Evolutionary conservation across 805 yeast genomes (phyloP).

Genomic region (Nakazawaea wyomingensis): DNA sequence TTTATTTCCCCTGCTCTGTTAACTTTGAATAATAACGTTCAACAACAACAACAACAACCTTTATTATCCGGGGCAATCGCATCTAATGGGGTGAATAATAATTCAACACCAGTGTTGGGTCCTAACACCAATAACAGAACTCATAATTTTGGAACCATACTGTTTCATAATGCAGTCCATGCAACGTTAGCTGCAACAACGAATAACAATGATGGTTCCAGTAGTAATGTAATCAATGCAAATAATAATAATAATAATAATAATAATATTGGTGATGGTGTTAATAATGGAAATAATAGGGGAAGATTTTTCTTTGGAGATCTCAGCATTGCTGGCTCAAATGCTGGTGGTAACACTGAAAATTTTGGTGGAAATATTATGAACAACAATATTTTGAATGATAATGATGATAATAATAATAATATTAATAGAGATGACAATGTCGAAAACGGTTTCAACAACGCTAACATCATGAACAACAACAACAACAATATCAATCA

Average conservation of each 20-base stretch:
- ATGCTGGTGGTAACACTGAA: not conserved
- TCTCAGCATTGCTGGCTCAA: not conserved
- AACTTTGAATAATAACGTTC: not conserved
- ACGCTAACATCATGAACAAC: too few relatives aligned
- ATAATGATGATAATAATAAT: not conserved
- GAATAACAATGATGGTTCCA: conserved; percentile 1
- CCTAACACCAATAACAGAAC: conserved; percentile 4
- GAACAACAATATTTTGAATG: not conserved
- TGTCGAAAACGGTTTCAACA: too few relatives aligned
- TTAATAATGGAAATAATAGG: not conserved
- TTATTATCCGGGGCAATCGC: conserved; percentile 2
- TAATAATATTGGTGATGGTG: not conserved
- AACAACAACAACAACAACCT: conserved; percentile 4
- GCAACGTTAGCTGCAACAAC: conserved; percentile 12
- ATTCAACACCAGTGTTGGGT: conserved; percentile 10
- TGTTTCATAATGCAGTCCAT: conserved; percentile 13
- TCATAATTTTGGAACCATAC: conserved; percentile 11
- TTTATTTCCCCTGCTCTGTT: conserved; percentile 7
- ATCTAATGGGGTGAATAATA: not conserved
- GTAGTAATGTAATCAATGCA: too few relatives aligned
- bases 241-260: not conserved
- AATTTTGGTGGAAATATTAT: not conserved
- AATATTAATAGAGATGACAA: not conserved
- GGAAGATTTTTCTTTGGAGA: not conserved
- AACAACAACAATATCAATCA: too few relatives aligned